phyloP scores from a whole-genome alignment of 2,329 filamentous ascomycete genomes.

The Paracamarosporium sp. region DNA sequence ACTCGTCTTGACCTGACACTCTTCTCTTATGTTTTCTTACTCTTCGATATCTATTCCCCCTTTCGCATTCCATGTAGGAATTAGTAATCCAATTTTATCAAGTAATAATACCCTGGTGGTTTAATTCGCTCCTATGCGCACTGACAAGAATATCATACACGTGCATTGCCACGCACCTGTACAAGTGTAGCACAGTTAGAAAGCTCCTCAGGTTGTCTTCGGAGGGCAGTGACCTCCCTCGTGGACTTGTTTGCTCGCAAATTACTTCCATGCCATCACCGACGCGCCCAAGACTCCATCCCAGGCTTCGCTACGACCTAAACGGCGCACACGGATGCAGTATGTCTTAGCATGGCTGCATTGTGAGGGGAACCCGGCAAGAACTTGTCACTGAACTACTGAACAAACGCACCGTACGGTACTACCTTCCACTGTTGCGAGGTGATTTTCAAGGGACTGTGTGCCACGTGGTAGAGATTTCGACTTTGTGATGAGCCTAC shows the following conservation, averaged over 20 bases:
- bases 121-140: slow-evolving; percentile 1
- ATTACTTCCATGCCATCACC: not conserved
- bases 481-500: no score
- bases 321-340: not conserved
- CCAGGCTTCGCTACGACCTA: not conserved
- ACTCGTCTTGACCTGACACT: slow-evolving; percentile 43
- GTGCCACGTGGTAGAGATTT: no score
- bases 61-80: slow-evolving; percentile 48
- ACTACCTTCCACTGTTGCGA: not conserved
- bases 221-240: not conserved
- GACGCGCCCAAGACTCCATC: no score
- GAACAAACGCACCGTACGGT: no score
- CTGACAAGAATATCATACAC: no score
- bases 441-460: no score
- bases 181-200: no score
- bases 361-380: not conserved
- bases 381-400: not conserved
- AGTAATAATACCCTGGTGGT: slow-evolving; percentile 43
- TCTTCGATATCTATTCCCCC: slow-evolving; percentile 51
- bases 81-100: slow-evolving; percentile 47
- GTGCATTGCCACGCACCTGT: no score
- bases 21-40: slow-evolving; percentile 50
- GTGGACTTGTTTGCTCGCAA: not conserved
- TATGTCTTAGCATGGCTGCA: not conserved
- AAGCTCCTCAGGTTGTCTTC: not conserved